phyloP scores from a whole-genome alignment of 2,329 filamentous ascomycete genomes.

The Alternaria infectoria region DNA sequence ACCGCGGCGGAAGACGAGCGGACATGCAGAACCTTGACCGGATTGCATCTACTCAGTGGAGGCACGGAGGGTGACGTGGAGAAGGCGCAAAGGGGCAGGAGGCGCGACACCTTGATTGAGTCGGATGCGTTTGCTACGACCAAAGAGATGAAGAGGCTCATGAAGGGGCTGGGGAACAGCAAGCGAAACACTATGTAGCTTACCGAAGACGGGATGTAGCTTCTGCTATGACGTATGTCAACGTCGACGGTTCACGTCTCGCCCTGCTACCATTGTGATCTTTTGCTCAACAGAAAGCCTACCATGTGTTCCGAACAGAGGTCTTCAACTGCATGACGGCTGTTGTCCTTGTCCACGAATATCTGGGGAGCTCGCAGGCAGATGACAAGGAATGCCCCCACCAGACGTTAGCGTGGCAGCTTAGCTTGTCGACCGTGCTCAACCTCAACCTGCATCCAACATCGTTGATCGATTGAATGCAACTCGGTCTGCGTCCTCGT shows the following conservation, averaged over 20 bases:
- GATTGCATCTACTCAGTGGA: slow-evolving; percentile 10
- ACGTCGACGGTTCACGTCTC: not conserved
- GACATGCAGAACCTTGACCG: slow-evolving; percentile 20
- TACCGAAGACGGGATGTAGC: slow-evolving; percentile 2
- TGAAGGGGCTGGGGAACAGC: not conserved
- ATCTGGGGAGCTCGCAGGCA: slow-evolving; percentile 1
- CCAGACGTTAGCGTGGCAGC: slow-evolving; percentile 20
- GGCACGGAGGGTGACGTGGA: slow-evolving; percentile 11
- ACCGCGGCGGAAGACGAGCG: slow-evolving; percentile 22
- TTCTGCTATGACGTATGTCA: slow-evolving; percentile 23
- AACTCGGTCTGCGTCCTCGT: slow-evolving; percentile 62
- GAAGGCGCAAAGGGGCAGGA: slow-evolving; percentile 1
- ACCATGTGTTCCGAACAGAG: not conserved
- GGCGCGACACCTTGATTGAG: slow-evolving; percentile 15
- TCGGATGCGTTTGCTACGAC: not conserved
- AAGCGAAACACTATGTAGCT: slow-evolving; percentile 3
- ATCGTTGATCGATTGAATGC: slow-evolving; percentile 52
- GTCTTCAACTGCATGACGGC: not conserved
- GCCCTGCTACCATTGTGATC: not conserved
- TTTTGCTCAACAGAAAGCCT: not conserved
- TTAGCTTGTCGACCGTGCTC: slow-evolving; percentile 15
- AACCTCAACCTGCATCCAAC: slow-evolving; percentile 29
- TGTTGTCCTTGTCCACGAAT: not conserved
- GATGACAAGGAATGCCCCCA: slow-evolving; percentile 21
- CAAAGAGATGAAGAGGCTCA: not conserved